Evolutionary conservation across 202 grass and related monocot genomes (phyloP).

Genomic region (Carex sylvatica): DNA sequence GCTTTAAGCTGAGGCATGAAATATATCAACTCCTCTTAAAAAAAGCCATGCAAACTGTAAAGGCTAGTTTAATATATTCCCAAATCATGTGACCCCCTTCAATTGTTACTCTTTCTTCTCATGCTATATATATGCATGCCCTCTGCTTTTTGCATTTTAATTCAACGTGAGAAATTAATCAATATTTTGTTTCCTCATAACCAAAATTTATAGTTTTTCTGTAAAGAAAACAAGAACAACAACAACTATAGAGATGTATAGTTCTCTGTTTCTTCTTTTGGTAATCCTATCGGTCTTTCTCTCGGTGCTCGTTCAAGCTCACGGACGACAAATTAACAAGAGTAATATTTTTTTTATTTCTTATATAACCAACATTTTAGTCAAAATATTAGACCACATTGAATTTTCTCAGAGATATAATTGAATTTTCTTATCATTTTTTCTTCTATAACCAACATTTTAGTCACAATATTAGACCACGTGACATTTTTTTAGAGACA

Average conservation of each 20-base stretch:
- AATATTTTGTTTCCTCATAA: background rate
- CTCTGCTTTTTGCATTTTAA: background rate
- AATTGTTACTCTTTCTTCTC: background rate
- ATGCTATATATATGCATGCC: background rate
- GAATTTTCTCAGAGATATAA: no score
- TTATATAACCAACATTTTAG: background rate
- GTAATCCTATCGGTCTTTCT: background rate
- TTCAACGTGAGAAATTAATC: background rate
- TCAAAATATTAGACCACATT: background rate
- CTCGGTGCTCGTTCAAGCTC: background rate
- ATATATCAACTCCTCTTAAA: constrained; percentile 7
- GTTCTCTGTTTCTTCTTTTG: background rate
- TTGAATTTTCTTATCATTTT: no score
- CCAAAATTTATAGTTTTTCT: background rate
- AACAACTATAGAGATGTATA: background rate
- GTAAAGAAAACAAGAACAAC: background rate
- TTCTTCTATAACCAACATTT: no score
- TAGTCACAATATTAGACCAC: no score
- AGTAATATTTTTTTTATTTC: constrained; percentile 5
- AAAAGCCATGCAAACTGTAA: constrained; percentile 3
- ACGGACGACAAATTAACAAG: constrained; percentile 3
- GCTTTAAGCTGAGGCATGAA: background rate
- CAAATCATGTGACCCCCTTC: background rate
- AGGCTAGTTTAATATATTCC: background rate
- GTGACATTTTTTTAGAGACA: no score